These are phyloP conservation scores for Millerozyma miso DNA, from an alignment of 805 yeast genomes.

Conservation along the genomic window DNA sequence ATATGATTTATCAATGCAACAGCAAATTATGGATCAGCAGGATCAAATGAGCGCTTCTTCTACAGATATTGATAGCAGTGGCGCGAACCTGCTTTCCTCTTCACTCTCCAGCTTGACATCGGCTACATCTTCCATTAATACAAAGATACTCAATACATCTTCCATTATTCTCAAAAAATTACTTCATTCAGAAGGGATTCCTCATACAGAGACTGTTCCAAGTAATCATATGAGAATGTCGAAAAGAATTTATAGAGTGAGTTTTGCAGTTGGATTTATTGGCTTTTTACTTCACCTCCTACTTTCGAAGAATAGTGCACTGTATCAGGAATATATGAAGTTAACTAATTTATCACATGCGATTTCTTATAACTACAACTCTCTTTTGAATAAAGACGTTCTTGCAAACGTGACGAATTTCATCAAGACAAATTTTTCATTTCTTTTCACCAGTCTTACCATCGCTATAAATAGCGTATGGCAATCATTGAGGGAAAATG, in stretches of 20 bases:
- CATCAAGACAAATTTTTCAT: background rate
- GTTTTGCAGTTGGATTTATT: slow-evolving; percentile 36
- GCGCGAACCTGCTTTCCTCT: slow-evolving; percentile 28
- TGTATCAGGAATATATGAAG: slow-evolving; percentile 19
- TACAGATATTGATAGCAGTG: slow-evolving; percentile 14
- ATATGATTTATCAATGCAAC: slow-evolving; percentile 23
- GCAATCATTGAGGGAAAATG: slow-evolving; percentile 13
- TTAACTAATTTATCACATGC: slow-evolving; percentile 7
- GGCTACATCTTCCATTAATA: slow-evolving; percentile 24
- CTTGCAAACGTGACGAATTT: background rate
- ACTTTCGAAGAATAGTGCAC: background rate
- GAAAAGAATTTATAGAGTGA: slow-evolving; percentile 25
- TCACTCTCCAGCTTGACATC: slow-evolving; percentile 28
- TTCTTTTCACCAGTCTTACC: background rate
- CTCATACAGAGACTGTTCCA: background rate
- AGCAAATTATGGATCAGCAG: slow-evolving; percentile 19
- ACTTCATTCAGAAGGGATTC: slow-evolving; percentile 13
- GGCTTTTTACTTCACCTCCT: slow-evolving; percentile 36
- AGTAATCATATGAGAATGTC: slow-evolving; percentile 7
- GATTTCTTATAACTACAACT: slow-evolving; percentile 2
- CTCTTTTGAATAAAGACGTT: background rate
- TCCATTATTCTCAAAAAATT: slow-evolving; percentile 27
- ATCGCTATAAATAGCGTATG: slow-evolving; percentile 1
- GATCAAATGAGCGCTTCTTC: slow-evolving; percentile 19
- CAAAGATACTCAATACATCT: slow-evolving; percentile 24